phyloP scores from a whole-genome alignment of 2,329 filamentous ascomycete genomes.

The Aspergillus costaricaensis region DNA sequence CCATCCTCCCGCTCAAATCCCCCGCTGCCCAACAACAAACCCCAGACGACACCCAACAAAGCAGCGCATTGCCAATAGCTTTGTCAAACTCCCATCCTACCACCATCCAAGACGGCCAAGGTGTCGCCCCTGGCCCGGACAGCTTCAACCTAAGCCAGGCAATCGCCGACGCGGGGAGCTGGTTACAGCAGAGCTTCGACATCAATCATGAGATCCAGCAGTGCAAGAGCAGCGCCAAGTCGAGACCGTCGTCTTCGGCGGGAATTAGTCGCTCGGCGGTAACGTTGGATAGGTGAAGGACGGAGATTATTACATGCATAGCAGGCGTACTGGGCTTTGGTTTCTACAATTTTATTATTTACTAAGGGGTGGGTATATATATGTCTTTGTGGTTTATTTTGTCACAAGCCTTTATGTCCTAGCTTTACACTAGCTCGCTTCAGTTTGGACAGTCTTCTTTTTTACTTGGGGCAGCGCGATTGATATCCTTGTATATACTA shows the following conservation, averaged over 20 bases:
- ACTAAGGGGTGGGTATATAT: background rate
- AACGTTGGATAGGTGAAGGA: conserved; percentile 18
- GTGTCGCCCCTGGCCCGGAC: conserved; percentile 29
- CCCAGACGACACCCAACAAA: conserved; percentile 17
- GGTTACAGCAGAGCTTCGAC: conserved; percentile 48
- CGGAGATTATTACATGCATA: background rate
- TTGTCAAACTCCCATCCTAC: conserved; percentile 35
- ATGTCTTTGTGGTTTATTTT: background rate
- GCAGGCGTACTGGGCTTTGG: background rate
- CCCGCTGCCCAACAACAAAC: conserved; percentile 6
- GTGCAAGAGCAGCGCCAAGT: conserved; percentile 18
- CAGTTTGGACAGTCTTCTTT: too few relatives aligned
- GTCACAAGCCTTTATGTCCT: too few relatives aligned
- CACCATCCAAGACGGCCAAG: conserved; percentile 41
- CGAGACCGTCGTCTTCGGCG: conserved; percentile 16
- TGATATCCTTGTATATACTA: too few relatives aligned
- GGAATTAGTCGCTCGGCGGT: conserved; percentile 11
- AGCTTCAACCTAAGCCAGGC: conserved; percentile 48
- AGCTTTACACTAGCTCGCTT: too few relatives aligned
- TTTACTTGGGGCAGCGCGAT: too few relatives aligned
- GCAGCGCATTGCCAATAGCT: conserved; percentile 32
- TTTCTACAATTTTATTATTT: background rate
- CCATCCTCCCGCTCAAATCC: conserved; percentile 8
- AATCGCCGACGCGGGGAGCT: conserved; percentile 49
- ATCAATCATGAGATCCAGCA: conserved; percentile 37